These are phyloP conservation scores for Metarhizium rileyi DNA, from an alignment of 2,329 filamentous ascomycete genomes.

Conservation along the genomic window DNA sequence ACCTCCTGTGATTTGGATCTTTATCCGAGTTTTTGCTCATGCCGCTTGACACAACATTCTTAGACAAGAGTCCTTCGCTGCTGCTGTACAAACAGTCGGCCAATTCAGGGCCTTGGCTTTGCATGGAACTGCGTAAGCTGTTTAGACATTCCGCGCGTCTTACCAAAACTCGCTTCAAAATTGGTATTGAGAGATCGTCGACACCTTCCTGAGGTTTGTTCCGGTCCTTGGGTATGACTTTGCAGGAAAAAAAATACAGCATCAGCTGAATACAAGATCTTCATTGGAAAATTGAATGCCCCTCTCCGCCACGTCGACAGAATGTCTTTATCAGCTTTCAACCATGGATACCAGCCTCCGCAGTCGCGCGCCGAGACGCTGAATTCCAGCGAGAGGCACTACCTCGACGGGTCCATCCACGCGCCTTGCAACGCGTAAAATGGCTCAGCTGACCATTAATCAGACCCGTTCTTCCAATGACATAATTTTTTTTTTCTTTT, in stretches of 20 bases:
- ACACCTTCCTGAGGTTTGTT: background rate
- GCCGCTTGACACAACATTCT: background rate
- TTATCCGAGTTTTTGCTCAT: background rate
- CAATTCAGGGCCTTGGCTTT: background rate
- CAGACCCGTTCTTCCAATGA: background rate
- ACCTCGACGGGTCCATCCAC: constrained; percentile 2
- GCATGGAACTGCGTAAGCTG: background rate
- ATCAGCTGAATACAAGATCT: background rate
- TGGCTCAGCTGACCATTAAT: constrained; percentile 1
- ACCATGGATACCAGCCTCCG: constrained; percentile 10
- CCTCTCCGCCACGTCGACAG: background rate
- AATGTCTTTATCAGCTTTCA: background rate
- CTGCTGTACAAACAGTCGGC: background rate
- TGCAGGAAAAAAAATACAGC: background rate
- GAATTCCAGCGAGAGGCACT: constrained; percentile 16
- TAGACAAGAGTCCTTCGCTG: background rate
- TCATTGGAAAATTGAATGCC: background rate
- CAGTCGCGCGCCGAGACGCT: constrained; percentile 10
- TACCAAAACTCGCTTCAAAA: background rate
- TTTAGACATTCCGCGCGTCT: background rate
- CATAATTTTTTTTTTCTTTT: constrained; percentile 1
- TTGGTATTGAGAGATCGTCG: background rate
- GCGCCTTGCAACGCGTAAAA: constrained; percentile 1
- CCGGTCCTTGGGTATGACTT: background rate
- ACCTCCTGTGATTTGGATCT: background rate